Conservation (phyloP, 2,329 filamentous ascomycete genomes). For the Talaromyces sp. region DNA sequence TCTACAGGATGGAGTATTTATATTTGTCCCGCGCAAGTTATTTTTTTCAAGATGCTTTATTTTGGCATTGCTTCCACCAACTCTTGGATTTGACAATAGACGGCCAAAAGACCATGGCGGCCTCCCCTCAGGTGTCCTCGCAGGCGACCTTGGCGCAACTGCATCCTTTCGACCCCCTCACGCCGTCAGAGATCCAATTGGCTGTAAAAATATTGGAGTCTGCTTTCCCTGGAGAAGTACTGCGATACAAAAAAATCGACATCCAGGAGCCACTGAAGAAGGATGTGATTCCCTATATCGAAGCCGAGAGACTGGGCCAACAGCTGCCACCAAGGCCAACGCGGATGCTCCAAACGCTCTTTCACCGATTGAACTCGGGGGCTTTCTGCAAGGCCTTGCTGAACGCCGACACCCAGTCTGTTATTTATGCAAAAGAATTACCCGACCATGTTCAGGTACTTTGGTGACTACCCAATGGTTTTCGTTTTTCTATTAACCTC, state of each 20-base stretch:
- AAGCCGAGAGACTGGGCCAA: conserved; percentile 53
- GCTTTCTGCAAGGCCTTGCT: conserved; percentile 37
- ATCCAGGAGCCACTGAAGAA: conserved; percentile 60
- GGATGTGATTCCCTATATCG: conserved; percentile 54
- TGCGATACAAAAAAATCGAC: conserved; percentile 60
- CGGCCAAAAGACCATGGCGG: conserved; percentile 1
- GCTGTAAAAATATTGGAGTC: conserved; percentile 33
- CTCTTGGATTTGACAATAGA: not conserved
- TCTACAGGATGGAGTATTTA: not conserved
- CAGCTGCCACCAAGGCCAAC: conserved; percentile 46
- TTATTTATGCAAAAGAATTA: conserved; percentile 36
- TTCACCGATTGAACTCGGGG: conserved; percentile 33
- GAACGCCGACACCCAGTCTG: conserved; percentile 34
- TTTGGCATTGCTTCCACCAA: not conserved
- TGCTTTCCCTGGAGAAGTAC: conserved; percentile 27
- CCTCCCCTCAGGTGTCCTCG: conserved; percentile 2
- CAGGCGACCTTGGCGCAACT: conserved; percentile 16
- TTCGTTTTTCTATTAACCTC: not conserved
- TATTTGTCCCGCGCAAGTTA: not conserved
- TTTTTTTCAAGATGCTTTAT: not conserved
- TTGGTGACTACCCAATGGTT: not conserved
- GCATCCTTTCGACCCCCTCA: conserved; percentile 38
- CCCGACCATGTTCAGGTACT: conserved; percentile 42
- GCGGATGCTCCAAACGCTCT: conserved; percentile 50
- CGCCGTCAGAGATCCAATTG: conserved; percentile 33